Base-by-base conservation (phyloP, 2,329 filamentous ascomycete genomes). In the Penicillium glabrum region DNA sequence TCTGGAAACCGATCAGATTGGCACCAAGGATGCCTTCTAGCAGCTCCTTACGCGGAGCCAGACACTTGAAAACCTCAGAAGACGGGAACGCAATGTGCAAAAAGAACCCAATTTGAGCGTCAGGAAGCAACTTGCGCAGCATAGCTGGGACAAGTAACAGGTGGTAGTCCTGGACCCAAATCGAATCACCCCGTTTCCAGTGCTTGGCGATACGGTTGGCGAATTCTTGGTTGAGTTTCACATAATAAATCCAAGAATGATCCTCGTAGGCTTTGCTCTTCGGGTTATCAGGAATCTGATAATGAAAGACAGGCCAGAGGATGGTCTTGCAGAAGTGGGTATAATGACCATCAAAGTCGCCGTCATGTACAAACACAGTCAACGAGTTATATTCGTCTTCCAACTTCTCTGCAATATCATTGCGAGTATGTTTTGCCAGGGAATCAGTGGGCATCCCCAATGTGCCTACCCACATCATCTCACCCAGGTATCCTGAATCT, bases 251-350 rank as follows among this genome's bases (percentile, higher is more conserved):
- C 91, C 93, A 98, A 0, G 93, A 97, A 75, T 98, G 93, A 66
- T 98, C 93, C 73, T 96, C 89, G 73, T 96, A 98, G 0, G 93
- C 93, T 75, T 98, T 98, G 85, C 92, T 97, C 82, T 96, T 96
- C 26, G 93, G 93, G 71, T 96, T 96, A 72, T 98, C 95, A 0
- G 93, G 95, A 58, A 98, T 96, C 75, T 97, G 93, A 74, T 98
- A 98, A 76, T 98, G 93, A 75, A 98, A 96, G 58, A 97, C 93
- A 1, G 93, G 93, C 93, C 93, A 98, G 7, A 98, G 82, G 54
- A 98, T 96, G 14, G 93, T 91, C 79, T 98, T 98, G 86, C 93
- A 97, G 72, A 95, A 98, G 75, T 97, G 93, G 13, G 89, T 86
- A 71, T 98, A 98, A 76, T 96, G 93, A 1, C 93, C 92, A 68